These are phyloP conservation scores for Cystodermella granulosa DNA, from an alignment of 1,284 basidiomycete genomes.

Conservation along the genomic window DNA sequence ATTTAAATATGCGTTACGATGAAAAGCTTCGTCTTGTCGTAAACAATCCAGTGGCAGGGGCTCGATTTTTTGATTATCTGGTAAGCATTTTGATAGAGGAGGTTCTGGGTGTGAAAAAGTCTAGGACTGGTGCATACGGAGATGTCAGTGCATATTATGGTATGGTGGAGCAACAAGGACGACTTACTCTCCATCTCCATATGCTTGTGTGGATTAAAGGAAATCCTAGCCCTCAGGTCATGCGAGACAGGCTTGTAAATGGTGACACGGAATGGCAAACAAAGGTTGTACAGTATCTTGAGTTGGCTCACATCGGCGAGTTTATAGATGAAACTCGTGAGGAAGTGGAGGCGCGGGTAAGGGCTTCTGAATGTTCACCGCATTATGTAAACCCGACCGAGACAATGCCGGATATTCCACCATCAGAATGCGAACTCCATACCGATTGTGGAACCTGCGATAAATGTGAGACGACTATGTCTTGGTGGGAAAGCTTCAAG, in stretches of 20 bases:
- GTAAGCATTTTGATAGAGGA: slow-evolving; percentile 23
- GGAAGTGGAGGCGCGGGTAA: slow-evolving; percentile 12
- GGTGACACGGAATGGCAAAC: slow-evolving; percentile 15
- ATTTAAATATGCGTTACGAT: slow-evolving; percentile 9
- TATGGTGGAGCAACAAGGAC: slow-evolving; percentile 35
- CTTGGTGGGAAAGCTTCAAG: slow-evolving; percentile 1
- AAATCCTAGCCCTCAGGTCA: slow-evolving; percentile 24
- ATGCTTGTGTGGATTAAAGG: slow-evolving; percentile 28
- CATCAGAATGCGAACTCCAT: too few species aligned
- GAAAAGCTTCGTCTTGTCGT: slow-evolving; percentile 14
- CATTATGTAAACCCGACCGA: slow-evolving; percentile 8
- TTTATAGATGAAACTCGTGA: slow-evolving; percentile 8
- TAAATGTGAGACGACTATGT: slow-evolving; percentile 2
- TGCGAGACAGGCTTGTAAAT: slow-evolving; percentile 23
- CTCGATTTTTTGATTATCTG: slow-evolving; percentile 29
- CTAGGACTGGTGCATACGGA: slow-evolving; percentile 17
- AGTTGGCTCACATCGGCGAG: slow-evolving; percentile 15
- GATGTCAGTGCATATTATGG: slow-evolving; percentile 30
- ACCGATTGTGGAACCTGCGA: background rate
- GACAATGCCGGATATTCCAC: slow-evolving; percentile 9
- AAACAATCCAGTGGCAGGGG: slow-evolving; percentile 29
- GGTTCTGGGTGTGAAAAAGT: slow-evolving; percentile 12
- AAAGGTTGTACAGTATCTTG: slow-evolving; percentile 20
- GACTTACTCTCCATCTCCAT: slow-evolving; percentile 33
- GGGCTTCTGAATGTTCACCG: background rate